phyloP scores from a whole-genome alignment of 164 flowering plant genomes.

The Houttuynia cordata region DNA sequence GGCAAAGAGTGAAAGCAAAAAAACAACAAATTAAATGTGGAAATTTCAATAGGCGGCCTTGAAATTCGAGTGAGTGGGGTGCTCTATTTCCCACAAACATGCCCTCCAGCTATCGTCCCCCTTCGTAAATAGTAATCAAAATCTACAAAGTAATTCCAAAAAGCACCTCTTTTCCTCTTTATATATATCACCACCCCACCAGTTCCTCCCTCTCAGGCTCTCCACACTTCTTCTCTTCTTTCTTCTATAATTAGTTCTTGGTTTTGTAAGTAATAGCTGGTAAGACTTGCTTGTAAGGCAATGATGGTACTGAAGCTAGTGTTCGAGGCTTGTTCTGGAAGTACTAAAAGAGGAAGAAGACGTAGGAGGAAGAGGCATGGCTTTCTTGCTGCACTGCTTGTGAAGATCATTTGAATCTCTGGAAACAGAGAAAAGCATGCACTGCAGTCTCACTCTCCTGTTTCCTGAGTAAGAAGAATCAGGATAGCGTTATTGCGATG shows the following conservation, averaged over 20 bases:
- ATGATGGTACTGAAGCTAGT: not conserved
- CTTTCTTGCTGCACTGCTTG: conserved; percentile 13
- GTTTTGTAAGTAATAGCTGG: not conserved
- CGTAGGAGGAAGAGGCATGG: conserved; percentile 5
- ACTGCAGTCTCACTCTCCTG: conserved; percentile 57
- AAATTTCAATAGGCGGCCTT: conserved; percentile 19
- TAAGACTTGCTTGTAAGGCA: not conserved
- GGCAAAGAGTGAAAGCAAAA: not conserved
- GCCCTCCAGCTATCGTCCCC: conserved; percentile 16
- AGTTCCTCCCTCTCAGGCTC: not conserved
- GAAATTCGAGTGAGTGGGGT: conserved; percentile 53
- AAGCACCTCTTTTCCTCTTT: conserved; percentile 17
- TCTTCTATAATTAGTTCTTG: not conserved
- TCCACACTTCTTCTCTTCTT: not conserved
- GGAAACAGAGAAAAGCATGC: conserved; percentile 15
- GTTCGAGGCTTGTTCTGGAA: conserved; percentile 10
- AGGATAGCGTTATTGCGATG: conserved; percentile 59
- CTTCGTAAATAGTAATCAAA: not conserved
- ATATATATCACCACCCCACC: conserved; percentile 17
- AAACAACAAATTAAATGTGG: not conserved
- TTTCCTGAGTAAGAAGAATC: conserved; percentile 23
- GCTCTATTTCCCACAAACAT: conserved; percentile 51
- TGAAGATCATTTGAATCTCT: not conserved
- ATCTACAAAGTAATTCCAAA: not conserved
- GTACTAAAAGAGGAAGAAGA: conserved; percentile 7